phyloP scores from a whole-genome alignment of 176 grass and related monocot genomes.

The Triticum dicoccoides region DNA sequence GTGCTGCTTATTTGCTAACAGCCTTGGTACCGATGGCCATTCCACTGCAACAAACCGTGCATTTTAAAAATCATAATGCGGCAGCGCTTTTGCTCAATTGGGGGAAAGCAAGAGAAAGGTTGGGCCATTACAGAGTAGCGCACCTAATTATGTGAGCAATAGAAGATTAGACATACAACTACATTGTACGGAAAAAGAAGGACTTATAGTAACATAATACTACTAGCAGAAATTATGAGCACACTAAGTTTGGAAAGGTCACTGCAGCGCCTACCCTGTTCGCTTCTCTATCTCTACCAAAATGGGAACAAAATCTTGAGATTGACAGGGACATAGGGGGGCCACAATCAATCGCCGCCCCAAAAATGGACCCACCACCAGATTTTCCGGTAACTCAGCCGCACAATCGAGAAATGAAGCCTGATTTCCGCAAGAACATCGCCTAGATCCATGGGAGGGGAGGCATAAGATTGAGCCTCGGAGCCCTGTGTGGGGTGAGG shows the following conservation, averaged over 20 bases:
- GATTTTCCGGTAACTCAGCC: neutral
- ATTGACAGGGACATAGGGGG: slow-evolving; percentile 37
- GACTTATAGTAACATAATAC: neutral
- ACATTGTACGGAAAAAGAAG: neutral
- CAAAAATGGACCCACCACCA: neutral
- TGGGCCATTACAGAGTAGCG: slow-evolving; percentile 4
- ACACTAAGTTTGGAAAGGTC: slow-evolving; percentile 13
- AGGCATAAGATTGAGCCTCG: neutral
- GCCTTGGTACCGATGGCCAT: neutral
- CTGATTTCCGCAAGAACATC: slow-evolving; percentile 5
- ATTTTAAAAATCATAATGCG: slow-evolving; percentile 7
- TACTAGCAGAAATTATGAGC: neutral
- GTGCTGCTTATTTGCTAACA: neutral
- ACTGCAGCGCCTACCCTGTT: neutral
- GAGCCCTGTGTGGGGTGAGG: neutral
- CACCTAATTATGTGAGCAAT: slow-evolving; percentile 11
- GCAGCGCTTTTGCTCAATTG: slow-evolving; percentile 27
- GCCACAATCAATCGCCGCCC: neutral
- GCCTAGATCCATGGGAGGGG: slow-evolving; percentile 27
- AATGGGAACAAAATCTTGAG: slow-evolving; percentile 33
- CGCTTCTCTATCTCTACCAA: neutral
- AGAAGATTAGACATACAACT: neutral
- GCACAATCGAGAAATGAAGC: slow-evolving; percentile 4
- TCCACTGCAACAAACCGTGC: neutral
- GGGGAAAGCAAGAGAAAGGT: neutral